Percentiles rank a stretch among this genome's conserved stretches.
phyloP scores from a whole-genome alignment of 2,329 filamentous ascomycete genomes.

The Cercospora nicotianae region DNA sequence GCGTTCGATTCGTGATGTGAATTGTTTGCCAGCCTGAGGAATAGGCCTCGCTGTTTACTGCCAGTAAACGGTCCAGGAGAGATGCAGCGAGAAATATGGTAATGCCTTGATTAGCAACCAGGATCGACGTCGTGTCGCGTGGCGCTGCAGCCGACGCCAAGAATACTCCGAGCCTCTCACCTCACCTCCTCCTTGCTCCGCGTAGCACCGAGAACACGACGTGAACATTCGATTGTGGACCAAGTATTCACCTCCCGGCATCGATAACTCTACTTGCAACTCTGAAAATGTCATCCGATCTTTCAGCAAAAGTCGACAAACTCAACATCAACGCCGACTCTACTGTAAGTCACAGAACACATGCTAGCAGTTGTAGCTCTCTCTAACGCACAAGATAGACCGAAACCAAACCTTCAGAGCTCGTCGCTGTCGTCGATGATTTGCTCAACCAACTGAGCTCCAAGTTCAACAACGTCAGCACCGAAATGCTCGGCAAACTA shows the following conservation, averaged over 20 bases:
- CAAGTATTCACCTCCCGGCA: neutral
- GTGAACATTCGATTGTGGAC: neutral
- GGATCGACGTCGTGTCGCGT: neutral
- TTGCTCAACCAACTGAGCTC: constrained; percentile 78
- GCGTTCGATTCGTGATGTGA: neutral
- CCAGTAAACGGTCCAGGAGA: neutral
- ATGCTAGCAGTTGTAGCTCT: neutral
- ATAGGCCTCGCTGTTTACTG: neutral
- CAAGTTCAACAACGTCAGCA: constrained; percentile 82
- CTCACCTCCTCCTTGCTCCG: neutral
- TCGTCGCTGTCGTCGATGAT: constrained; percentile 80
- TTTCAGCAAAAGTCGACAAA: constrained; percentile 32
- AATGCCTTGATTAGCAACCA: neutral
- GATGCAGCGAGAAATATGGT: neutral
- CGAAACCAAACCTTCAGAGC: constrained; percentile 58
- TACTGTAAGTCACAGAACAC: neutral
- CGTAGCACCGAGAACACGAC: neutral
- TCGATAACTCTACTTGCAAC: neutral
- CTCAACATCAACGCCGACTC: constrained; percentile 22
- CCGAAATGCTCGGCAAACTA: constrained; percentile 88
- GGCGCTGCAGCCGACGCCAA: neutral
- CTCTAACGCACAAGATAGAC: neutral
- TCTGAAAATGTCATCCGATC: constrained; percentile 24
- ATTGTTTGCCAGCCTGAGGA: neutral
- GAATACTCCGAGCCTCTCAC: neutral